phyloP scores from a whole-genome alignment of 225 moss, liverwort and hornwort species.

The Anthoceros angustus region DNA sequence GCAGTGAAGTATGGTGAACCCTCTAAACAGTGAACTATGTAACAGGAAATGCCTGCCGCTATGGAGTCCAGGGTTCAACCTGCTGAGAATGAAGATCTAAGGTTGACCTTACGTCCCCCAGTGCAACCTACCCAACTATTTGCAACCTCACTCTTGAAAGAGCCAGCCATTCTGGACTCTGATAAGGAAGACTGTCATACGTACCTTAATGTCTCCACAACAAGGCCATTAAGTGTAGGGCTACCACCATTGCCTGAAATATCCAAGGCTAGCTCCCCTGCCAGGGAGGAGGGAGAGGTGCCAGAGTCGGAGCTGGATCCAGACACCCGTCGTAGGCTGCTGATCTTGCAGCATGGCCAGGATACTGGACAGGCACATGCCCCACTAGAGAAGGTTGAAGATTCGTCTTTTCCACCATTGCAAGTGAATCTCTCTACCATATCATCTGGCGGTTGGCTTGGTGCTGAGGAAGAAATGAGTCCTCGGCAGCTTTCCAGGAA shows the following conservation, averaged over 20 bases:
- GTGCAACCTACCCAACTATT: slow-evolving; percentile 41
- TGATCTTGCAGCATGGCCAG: slow-evolving; percentile 93
- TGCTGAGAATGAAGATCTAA: slow-evolving; percentile 57
- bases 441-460: slow-evolving; percentile 76
- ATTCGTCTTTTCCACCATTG: slow-evolving; percentile 24
- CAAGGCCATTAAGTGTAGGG: slow-evolving; percentile 39
- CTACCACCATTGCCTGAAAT: slow-evolving; percentile 30
- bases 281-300: slow-evolving; percentile 96
- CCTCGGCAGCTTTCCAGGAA: slow-evolving; percentile 63
- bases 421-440: slow-evolving; percentile 51
- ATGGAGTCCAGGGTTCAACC: slow-evolving; percentile 42
- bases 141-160: slow-evolving; percentile 30
- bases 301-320: slow-evolving; percentile 96
- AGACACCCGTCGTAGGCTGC: slow-evolving; percentile 80
- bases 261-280: slow-evolving; percentile 58
- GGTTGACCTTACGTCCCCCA: slow-evolving; percentile 37
- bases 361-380: slow-evolving; percentile 28
- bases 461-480: slow-evolving; percentile 93
- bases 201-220: slow-evolving; percentile 26
- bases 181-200: slow-evolving; percentile 21
- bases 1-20: slow-evolving; percentile 1
- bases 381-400: slow-evolving; percentile 33
- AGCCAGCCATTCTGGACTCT: slow-evolving; percentile 25
- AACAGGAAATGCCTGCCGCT: slow-evolving; percentile 44
- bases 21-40: slow-evolving; percentile 12